Conservation (phyloP, 345 rosid genomes). For the Camelina hispida region DNA sequence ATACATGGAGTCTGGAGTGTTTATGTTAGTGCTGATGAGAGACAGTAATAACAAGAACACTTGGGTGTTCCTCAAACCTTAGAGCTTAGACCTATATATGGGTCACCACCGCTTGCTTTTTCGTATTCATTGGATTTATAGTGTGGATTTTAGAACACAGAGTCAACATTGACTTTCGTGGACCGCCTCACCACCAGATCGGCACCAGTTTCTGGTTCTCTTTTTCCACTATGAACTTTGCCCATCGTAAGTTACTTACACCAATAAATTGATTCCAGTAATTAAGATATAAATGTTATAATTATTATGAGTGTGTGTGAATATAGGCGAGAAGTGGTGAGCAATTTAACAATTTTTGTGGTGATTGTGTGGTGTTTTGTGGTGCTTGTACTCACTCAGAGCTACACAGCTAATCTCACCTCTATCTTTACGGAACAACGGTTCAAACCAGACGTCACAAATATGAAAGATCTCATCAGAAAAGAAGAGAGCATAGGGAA, state of each 20-base stretch:
- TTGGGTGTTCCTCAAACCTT: slow-evolving; percentile 74
- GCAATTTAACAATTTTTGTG: slow-evolving; percentile 48
- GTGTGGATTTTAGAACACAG: slow-evolving; percentile 83
- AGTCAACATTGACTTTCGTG: slow-evolving; percentile 64
- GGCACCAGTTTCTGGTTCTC: slow-evolving; percentile 46
- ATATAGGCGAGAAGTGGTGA: slow-evolving; percentile 44
- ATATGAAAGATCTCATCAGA: slow-evolving; percentile 23
- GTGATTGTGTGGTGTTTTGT: slow-evolving; percentile 45
- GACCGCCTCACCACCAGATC: slow-evolving; percentile 45
- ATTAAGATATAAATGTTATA: no score
- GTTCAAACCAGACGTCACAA: slow-evolving; percentile 21
- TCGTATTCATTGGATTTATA: slow-evolving; percentile 57
- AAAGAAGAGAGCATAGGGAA: slow-evolving; percentile 37
- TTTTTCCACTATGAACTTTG: slow-evolving; percentile 45
- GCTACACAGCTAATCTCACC: slow-evolving; percentile 52
- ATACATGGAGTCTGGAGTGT: slow-evolving; percentile 68
- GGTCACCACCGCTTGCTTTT: slow-evolving; percentile 58
- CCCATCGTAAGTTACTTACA: slow-evolving; percentile 40
- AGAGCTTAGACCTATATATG: slow-evolving; percentile 69
- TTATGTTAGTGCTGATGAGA: slow-evolving; percentile 66
- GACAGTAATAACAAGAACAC: slow-evolving; percentile 46
- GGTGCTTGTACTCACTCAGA: slow-evolving; percentile 48
- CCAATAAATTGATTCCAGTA: background rate
- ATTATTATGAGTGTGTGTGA: background rate
- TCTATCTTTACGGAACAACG: slow-evolving; percentile 47